These are phyloP conservation scores for Blastomyces emzantsi DNA, from an alignment of 2,329 filamentous ascomycete species.

Conservation along the genomic window DNA sequence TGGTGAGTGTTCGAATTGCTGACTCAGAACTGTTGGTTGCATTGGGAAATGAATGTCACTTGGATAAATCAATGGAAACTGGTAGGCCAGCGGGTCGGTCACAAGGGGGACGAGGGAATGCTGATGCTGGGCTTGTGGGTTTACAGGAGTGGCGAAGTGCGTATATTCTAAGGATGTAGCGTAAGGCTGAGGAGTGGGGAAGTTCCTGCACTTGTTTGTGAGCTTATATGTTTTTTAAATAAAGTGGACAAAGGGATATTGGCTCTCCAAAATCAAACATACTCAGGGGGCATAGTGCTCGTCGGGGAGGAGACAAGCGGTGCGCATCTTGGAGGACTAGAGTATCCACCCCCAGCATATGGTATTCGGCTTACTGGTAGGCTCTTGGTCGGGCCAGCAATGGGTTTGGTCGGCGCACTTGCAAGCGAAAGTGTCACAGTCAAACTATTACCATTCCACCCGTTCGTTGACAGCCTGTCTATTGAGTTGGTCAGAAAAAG, in stretches of 20 bases:
- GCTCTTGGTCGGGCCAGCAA: slow-evolving; percentile 36
- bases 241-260: background rate
- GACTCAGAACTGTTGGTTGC: slow-evolving; percentile 23
- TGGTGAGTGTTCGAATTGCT: slow-evolving; percentile 23
- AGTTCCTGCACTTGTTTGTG: slow-evolving; percentile 9
- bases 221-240: slow-evolving; percentile 9
- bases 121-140: slow-evolving; percentile 8
- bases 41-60: slow-evolving; percentile 18
- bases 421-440: slow-evolving; percentile 36
- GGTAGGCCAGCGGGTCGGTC: slow-evolving; percentile 15
- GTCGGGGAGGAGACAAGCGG: slow-evolving; percentile 26
- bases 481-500: slow-evolving; percentile 8
- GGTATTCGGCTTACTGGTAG: slow-evolving; percentile 23
- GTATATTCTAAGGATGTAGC: slow-evolving; percentile 15
- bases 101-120: slow-evolving; percentile 12
- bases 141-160: slow-evolving; percentile 11
- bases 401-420: slow-evolving; percentile 33
- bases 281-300: slow-evolving; percentile 32
- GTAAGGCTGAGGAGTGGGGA: slow-evolving; percentile 14
- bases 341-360: slow-evolving; percentile 23
- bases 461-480: slow-evolving; percentile 35
- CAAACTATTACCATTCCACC: slow-evolving; percentile 37
- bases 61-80: slow-evolving; percentile 14
- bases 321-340: slow-evolving; percentile 25
- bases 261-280: slow-evolving; percentile 14